Percentiles rank a stretch among this genome's conserved stretches.
Evolutionary conservation across 2,329 filamentous ascomycete species (phyloP).

Genomic region (Penicillium griseofulvum): DNA sequence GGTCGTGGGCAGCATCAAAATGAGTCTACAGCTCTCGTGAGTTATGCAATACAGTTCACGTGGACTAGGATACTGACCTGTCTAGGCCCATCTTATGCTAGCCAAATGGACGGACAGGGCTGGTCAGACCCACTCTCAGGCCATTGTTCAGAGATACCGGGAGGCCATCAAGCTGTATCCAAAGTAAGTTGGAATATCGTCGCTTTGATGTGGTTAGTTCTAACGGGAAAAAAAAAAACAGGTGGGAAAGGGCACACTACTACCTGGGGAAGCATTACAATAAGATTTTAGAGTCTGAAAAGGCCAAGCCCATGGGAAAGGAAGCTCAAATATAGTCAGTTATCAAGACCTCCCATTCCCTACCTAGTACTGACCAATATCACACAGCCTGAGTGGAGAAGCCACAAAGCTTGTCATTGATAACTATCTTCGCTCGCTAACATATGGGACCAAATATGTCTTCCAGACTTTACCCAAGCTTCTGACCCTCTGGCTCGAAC

Average conservation of each 20-base stretch:
- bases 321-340: slow-evolving; percentile 67
- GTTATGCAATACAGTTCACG: slow-evolving; percentile 1
- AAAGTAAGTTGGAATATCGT: slow-evolving; percentile 20
- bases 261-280: slow-evolving; percentile 97
- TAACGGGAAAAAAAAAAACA: slow-evolving; percentile 31
- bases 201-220: neutral
- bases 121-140: slow-evolving; percentile 84
- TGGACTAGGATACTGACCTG: slow-evolving; percentile 44
- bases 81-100: slow-evolving; percentile 68
- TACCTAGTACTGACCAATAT: slow-evolving; percentile 26
- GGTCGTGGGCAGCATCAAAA: slow-evolving; percentile 52
- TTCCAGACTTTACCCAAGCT: slow-evolving; percentile 92
- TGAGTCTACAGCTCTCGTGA: slow-evolving; percentile 46
- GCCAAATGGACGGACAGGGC: slow-evolving; percentile 96
- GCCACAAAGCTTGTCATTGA: slow-evolving; percentile 85
- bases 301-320: slow-evolving; percentile 69
- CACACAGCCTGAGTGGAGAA: slow-evolving; percentile 66
- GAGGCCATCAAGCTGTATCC: slow-evolving; percentile 57
- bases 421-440: slow-evolving; percentile 84
- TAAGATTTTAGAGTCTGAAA: slow-evolving; percentile 88
- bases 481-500: slow-evolving; percentile 89
- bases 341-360: neutral
- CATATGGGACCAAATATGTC: slow-evolving; percentile 89
- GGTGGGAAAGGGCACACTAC: slow-evolving; percentile 97
- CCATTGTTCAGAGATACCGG: slow-evolving; percentile 78